phyloP scores from a whole-genome alignment of 345 rosid species.

The Bruguiera gymnorhiza region DNA sequence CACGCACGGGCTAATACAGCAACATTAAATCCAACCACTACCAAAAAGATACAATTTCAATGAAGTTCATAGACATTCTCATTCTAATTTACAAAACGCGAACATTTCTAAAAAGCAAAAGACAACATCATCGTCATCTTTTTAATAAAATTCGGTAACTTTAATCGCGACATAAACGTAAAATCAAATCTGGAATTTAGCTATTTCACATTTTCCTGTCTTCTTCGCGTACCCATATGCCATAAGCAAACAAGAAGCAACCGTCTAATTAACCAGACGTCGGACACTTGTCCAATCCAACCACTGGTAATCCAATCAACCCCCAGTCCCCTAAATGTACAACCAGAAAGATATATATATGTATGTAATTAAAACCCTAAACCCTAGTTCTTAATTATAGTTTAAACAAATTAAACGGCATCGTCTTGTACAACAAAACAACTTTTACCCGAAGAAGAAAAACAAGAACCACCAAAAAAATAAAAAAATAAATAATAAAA shows the following conservation, averaged over 20 bases:
- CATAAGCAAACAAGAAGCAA: constrained; percentile 5
- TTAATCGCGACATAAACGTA: not conserved
- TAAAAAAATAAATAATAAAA: no score
- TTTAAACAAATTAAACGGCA: not conserved
- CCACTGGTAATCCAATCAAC: constrained; percentile 5
- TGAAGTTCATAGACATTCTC: not conserved
- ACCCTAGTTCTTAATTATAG: not conserved
- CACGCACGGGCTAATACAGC: not conserved
- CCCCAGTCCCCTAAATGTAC: not conserved
- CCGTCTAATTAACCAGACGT: constrained; percentile 15
- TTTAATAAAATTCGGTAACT: constrained; percentile 7
- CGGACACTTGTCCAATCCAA: not conserved
- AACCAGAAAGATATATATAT: not conserved
- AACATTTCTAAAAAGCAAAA: not conserved
- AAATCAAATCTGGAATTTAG: not conserved
- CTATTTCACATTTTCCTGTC: constrained; percentile 8
- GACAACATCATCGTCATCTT: not conserved
- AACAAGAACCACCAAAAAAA: no score
- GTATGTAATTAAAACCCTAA: not conserved
- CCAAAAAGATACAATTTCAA: not conserved
- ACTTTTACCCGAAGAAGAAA: constrained; percentile 5
- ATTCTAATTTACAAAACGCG: not conserved
- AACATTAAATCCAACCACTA: not conserved
- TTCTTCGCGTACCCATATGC: constrained; percentile 8
- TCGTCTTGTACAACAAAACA: not conserved